Conservation (phyloP, 2,329 filamentous ascomycete species). For the Colletotrichum tropicale region DNA sequence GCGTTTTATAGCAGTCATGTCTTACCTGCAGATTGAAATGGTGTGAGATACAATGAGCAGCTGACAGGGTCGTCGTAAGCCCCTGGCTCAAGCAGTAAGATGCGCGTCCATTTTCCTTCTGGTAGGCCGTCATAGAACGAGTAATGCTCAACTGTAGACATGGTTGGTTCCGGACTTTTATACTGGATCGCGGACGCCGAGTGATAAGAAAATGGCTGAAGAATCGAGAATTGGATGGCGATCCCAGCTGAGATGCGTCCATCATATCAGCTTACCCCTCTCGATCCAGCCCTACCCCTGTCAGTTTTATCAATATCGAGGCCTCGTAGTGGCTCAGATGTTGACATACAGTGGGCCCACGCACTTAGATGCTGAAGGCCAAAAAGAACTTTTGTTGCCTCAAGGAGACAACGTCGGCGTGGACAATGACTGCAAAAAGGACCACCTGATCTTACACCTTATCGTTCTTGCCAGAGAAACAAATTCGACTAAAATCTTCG, state of each 20-base stretch:
- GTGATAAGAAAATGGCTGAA: not conserved
- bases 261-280: not conserved
- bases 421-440: not conserved
- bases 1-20: rapidly evolving
- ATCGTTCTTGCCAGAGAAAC: not conserved
- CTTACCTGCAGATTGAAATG: not conserved
- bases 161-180: not conserved
- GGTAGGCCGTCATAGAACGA: not conserved
- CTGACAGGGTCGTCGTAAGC: not conserved
- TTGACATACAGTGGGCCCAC: not conserved
- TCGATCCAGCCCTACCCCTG: not conserved
- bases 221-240: not conserved
- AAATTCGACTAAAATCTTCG: not conserved
- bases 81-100: not conserved
- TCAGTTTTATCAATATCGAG: not conserved
- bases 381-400: not conserved
- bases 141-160: not conserved
- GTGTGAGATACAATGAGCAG: not conserved
- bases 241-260: not conserved
- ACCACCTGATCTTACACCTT: not conserved
- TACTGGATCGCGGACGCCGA: not conserved
- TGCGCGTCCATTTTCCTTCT: not conserved
- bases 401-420: not conserved
- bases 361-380: not conserved
- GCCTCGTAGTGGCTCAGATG: not conserved